phyloP scores from a whole-genome alignment of 148 eudicot genomes.

The Bassia scoparia region DNA sequence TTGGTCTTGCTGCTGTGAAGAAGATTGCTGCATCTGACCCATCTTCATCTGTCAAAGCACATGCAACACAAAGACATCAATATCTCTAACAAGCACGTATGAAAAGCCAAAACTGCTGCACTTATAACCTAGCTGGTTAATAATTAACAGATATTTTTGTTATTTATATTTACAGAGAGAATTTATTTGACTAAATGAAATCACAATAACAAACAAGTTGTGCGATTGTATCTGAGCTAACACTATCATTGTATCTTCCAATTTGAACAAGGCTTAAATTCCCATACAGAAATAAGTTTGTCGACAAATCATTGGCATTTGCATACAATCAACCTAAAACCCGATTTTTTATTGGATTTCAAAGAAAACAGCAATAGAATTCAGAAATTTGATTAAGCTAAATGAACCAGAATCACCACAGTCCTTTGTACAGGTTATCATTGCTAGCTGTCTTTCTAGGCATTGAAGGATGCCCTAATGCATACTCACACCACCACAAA shows the following conservation, averaged over 20 bases:
- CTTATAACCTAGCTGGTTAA: neutral
- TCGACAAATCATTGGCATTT: neutral
- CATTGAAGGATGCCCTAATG: neutral
- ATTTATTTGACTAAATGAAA: neutral
- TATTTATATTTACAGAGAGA: too few relatives aligned
- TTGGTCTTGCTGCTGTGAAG: conserved; percentile 93
- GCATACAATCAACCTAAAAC: conserved; percentile 4
- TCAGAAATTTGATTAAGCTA: neutral
- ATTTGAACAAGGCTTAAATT: neutral
- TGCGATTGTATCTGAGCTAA: neutral
- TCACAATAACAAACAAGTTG: neutral
- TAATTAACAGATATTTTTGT: neutral
- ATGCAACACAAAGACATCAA: conserved; percentile 14
- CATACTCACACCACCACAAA: neutral
- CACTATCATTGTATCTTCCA: neutral
- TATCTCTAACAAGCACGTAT: conserved; percentile 4
- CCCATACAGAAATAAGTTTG: neutral
- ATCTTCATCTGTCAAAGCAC: conserved; percentile 67
- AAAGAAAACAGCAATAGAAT: neutral
- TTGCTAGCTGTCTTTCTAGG: neutral
- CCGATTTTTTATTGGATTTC: neutral
- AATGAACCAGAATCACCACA: neutral
- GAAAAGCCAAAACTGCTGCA: neutral
- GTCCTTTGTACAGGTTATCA: neutral
- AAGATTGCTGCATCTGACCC: conserved; percentile 80